A percentile compares a stretch with the other conserved stretches of the same genome.
Evolutionary conservation across 345 rosid species (phyloP).

Genomic region (Gossypioides kirkii): DNA sequence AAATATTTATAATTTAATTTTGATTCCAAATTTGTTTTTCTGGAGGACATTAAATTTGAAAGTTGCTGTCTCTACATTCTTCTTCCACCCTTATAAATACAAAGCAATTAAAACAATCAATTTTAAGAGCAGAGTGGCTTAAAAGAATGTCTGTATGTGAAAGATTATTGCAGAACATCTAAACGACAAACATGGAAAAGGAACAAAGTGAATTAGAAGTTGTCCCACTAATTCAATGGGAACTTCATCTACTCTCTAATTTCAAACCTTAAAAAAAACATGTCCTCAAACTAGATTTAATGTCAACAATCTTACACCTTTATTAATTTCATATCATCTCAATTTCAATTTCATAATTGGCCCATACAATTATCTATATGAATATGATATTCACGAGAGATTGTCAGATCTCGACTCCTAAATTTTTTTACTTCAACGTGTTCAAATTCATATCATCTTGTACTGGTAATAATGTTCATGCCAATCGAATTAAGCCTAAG

Average conservation of each 20-base stretch:
- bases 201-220: background rate
- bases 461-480: no score
- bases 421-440: no score
- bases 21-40: no score
- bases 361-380: no score
- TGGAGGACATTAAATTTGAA: conserved; percentile 16
- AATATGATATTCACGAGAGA: no score
- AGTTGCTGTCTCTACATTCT: conserved; percentile 40
- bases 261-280: background rate
- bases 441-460: no score
- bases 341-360: no score
- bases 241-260: background rate
- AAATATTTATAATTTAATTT: no score
- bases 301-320: background rate
- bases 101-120: conserved; percentile 8
- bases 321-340: no score
- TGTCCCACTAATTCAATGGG: background rate
- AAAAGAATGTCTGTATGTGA: conserved; percentile 11
- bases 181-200: conserved; percentile 2
- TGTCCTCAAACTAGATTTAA: background rate
- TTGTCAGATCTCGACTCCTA: no score
- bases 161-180: background rate
- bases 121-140: background rate
- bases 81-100: conserved; percentile 20
- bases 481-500: no score